Evolutionary conservation across 139 green algal genomes (phyloP).

Genomic region (Eudorina sp.): DNA sequence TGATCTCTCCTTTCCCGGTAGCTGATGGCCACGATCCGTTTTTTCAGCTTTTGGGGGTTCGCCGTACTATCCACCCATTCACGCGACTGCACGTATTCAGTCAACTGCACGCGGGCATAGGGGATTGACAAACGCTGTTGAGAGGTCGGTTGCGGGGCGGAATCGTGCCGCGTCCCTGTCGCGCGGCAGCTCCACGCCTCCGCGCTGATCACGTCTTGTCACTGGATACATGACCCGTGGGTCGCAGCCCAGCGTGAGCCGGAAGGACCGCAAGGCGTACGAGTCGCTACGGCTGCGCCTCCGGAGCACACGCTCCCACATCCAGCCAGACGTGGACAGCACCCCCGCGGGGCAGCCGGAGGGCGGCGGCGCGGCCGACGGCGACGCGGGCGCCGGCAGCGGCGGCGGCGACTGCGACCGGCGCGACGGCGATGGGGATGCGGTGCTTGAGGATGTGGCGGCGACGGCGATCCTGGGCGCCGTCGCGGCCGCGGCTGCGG

Average conservation of each 20-base stretch:
- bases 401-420: neutral
- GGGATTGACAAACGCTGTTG: too few relatives aligned
- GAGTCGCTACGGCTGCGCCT: slow-evolving; percentile 78
- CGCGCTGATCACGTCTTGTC: neutral
- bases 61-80: too few relatives aligned
- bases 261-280: slow-evolving; percentile 81
- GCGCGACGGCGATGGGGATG: neutral
- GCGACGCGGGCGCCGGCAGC: neutral
- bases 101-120: too few relatives aligned
- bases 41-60: too few relatives aligned
- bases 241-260: slow-evolving; percentile 75
- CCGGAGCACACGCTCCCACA: slow-evolving; percentile 49
- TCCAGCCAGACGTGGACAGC: neutral
- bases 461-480: neutral
- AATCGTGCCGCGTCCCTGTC: too few relatives aligned
- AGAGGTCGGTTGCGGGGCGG: too few relatives aligned
- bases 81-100: too few relatives aligned
- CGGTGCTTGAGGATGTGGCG: neutral
- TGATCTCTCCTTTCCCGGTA: too few relatives aligned
- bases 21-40: too few relatives aligned
- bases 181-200: too few relatives aligned
- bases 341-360: neutral
- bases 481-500: neutral
- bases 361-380: neutral
- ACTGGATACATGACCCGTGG: too few relatives aligned